Conservation (phyloP, 371 early-diverging fungal species). For the Mucor plumbeus region DNA sequence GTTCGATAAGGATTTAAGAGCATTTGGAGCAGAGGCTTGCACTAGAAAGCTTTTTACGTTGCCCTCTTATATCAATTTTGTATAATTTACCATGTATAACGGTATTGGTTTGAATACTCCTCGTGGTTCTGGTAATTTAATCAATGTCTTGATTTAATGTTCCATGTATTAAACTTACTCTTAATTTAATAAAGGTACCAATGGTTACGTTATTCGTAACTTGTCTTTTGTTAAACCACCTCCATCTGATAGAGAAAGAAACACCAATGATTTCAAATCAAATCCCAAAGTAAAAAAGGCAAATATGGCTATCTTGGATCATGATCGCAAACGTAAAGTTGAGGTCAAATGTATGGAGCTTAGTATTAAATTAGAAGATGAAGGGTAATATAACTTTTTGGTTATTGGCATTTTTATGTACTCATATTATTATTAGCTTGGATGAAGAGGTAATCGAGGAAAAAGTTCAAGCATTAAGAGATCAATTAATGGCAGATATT, state of each 20-base stretch:
- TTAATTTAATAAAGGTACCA: slow-evolving; percentile 56
- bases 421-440: slow-evolving; percentile 4
- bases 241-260: slow-evolving; percentile 32
- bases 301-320: slow-evolving; percentile 81
- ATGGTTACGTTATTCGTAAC: slow-evolving; percentile 94
- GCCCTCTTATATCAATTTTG: neutral
- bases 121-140: slow-evolving; percentile 83
- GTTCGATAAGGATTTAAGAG: neutral
- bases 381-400: slow-evolving; percentile 54
- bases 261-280: slow-evolving; percentile 43
- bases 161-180: neutral
- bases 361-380: slow-evolving; percentile 80
- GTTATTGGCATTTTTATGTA: too few species aligned
- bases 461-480: slow-evolving; percentile 25
- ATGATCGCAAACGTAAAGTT: slow-evolving; percentile 87
- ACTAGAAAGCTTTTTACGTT: neutral
- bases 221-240: slow-evolving; percentile 72
- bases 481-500: slow-evolving; percentile 53
- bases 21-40: neutral
- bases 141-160: too few species aligned
- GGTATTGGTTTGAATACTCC: slow-evolving; percentile 93
- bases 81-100: slow-evolving; percentile 73
- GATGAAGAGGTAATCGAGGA: slow-evolving; percentile 26
- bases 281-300: slow-evolving; percentile 61
- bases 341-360: slow-evolving; percentile 87